Base-by-base conservation (phyloP, 1,284 basidiomycete genomes). In the Sparassis latifolia region DNA sequence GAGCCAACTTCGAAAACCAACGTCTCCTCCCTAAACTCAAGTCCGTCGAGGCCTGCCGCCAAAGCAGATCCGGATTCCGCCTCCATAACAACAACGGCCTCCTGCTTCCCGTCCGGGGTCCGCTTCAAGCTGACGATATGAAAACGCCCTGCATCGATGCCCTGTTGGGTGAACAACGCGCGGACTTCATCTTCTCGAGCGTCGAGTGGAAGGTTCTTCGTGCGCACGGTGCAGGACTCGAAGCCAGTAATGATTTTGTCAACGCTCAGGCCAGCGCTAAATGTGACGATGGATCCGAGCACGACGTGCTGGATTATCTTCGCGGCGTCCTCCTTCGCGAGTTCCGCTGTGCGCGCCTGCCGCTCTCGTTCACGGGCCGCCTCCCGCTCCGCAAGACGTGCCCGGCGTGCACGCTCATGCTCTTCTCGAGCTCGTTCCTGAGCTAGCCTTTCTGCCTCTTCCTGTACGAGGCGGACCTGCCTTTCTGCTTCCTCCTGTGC, bases 71-170 rank as follows among this genome's bases (percentile, higher is more conserved):
- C 47, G 29, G 28, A 42, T 12, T 48, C 39, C 5, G 47, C 46
- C 27, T 68, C 70, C 49, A 76, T 41, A 40, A 57, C 46, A 10
- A 52, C 40, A 7, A 44, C 50, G 9, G 48, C 59, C 41, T 58
- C 47, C 28, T 43, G 47, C 47, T 9, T 48, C 28, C 47, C 47
- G 10, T 33, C 37, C 6, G 35, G 35, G 10, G 30, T 30, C n/a
- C 38, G 12, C 39, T 48, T 48, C 7, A 42, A 29, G 9, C 37
- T 39, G 6, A 42, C 39, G 47, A 61, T 20, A 31, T 45, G 45
- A 40, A 58, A 55, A 10, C 39, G 51, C 10, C 45, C 49, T 4
- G 52, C 7, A 42, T 52, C 51, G 20, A 62, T 42, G 9, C 60
- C 61, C 9, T 60, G 60, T 20, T 54, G 54, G 3, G 54, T 50